Evolutionary conservation across 2,329 filamentous ascomycete species (phyloP).

Genomic region (Aspergillus novoparasiticus): DNA sequence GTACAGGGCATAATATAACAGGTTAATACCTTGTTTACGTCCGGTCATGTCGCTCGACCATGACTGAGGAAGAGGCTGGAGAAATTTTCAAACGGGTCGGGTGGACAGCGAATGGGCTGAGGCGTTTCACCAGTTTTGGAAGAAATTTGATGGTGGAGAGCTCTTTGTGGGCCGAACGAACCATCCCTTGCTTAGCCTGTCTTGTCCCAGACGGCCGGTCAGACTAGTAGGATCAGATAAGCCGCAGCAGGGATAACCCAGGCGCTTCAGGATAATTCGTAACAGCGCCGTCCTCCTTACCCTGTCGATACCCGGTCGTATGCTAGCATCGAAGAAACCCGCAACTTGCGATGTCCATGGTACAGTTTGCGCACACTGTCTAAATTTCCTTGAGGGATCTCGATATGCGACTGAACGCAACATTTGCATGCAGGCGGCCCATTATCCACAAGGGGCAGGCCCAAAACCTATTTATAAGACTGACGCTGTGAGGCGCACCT

Average conservation of each 20-base stretch:
- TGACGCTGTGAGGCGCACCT: neutral
- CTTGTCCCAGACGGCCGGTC: constrained; percentile 1
- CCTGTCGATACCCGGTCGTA: neutral
- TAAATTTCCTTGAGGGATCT: neutral
- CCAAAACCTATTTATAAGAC: neutral
- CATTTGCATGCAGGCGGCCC: neutral
- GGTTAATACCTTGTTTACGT: neutral
- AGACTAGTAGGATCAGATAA: constrained; percentile 6
- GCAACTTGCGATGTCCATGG: neutral
- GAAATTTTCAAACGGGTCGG: neutral
- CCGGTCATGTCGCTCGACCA: neutral
- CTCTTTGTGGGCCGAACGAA: constrained; percentile 3
- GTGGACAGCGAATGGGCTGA: neutral
- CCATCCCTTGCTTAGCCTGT: constrained; percentile 1
- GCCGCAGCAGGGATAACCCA: neutral
- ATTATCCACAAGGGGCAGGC: neutral
- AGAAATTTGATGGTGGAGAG: constrained; percentile 4
- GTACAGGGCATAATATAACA: neutral
- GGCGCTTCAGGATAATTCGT: neutral
- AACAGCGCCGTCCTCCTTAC: neutral
- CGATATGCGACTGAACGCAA: neutral
- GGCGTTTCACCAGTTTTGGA: neutral
- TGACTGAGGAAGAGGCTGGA: neutral
- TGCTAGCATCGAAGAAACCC: neutral
- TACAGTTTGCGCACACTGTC: neutral